Conservation (phyloP, 352 stramenopile genomes). For the Globisporangium cystogenes region DNA sequence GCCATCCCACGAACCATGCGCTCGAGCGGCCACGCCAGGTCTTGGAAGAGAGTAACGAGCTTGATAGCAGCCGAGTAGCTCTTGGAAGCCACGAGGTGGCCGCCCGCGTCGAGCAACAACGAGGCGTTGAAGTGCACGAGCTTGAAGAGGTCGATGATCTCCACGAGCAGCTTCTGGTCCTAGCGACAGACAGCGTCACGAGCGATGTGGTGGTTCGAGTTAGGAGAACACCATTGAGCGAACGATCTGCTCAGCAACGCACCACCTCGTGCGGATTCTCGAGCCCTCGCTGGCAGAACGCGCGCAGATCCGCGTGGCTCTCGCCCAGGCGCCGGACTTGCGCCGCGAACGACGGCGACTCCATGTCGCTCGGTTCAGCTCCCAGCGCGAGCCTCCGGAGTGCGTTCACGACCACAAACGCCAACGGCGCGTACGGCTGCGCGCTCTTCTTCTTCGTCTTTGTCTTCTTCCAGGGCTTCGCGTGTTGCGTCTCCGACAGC, state of each 20-base stretch:
- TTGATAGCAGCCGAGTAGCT: slow-evolving; percentile 50
- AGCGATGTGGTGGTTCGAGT: too few relatives aligned
- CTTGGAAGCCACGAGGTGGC: slow-evolving; percentile 27
- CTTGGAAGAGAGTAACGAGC: slow-evolving; percentile 27
- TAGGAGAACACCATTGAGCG: not conserved
- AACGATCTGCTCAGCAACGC: not conserved
- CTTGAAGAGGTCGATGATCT: slow-evolving; percentile 51
- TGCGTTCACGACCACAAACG: slow-evolving; percentile 51
- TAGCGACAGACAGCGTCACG: too few relatives aligned
- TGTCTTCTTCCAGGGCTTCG: too few relatives aligned
- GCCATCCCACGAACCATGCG: slow-evolving; percentile 32
- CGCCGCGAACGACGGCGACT: not conserved
- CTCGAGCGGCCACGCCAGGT: slow-evolving; percentile 27
- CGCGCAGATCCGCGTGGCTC: slow-evolving; percentile 19
- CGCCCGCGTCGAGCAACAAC: slow-evolving; percentile 17
- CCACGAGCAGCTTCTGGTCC: slow-evolving; percentile 56
- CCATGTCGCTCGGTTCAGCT: not conserved
- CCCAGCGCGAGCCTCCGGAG: slow-evolving; percentile 29
- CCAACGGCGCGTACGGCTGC: slow-evolving; percentile 46
- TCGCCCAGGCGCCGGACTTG: slow-evolving; percentile 16
- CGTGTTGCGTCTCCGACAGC: too few relatives aligned
- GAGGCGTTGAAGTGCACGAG: slow-evolving; percentile 23
- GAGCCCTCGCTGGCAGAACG: slow-evolving; percentile 26
- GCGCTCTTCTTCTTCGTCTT: slow-evolving; percentile 20
- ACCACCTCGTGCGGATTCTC: slow-evolving; percentile 9